Percentiles rank a stretch among this genome's conserved stretches.
phyloP scores from a whole-genome alignment of 2,329 filamentous ascomycete species.

The Aspergillus oerlinghausenensis region DNA sequence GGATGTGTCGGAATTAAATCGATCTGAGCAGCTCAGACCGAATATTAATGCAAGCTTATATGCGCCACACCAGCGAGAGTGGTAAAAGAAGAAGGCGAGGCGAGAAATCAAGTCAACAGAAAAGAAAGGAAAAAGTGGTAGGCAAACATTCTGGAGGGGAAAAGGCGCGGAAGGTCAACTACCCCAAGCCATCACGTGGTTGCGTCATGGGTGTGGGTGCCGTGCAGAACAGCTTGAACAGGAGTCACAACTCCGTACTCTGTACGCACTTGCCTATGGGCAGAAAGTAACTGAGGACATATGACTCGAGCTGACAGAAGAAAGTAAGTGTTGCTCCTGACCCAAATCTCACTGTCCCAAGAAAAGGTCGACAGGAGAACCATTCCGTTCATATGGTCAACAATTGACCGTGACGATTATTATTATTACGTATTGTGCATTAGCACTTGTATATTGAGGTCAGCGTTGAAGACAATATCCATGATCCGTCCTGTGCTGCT shows the following conservation, averaged over 20 bases:
- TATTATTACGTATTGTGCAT: background rate
- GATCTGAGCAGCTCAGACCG: constrained; percentile 11
- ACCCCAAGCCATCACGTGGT: constrained; percentile 28
- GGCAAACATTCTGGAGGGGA: constrained; percentile 1
- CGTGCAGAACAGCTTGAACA: constrained; percentile 13
- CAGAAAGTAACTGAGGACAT: background rate
- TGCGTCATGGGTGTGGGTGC: constrained; percentile 31
- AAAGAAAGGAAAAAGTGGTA: background rate
- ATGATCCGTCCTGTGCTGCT: background rate
- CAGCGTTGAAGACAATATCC: background rate
- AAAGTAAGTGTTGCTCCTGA: background rate
- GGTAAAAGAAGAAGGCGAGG: constrained; percentile 7
- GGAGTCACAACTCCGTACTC: background rate
- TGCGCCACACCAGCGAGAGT: constrained; percentile 4
- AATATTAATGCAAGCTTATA: constrained; percentile 2
- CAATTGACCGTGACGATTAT: background rate
- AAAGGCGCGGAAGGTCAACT: constrained; percentile 23
- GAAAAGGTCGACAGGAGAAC: background rate
- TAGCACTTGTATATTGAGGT: background rate
- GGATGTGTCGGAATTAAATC: constrained; percentile 4
- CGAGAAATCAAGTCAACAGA: constrained; percentile 6
- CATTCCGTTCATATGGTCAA: background rate
- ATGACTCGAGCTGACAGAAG: background rate
- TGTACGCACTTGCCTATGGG: background rate
- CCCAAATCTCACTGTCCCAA: background rate